Evolutionary conservation across 805 yeast species (phyloP).

Genomic region (Hanseniaspora meyeri): DNA sequence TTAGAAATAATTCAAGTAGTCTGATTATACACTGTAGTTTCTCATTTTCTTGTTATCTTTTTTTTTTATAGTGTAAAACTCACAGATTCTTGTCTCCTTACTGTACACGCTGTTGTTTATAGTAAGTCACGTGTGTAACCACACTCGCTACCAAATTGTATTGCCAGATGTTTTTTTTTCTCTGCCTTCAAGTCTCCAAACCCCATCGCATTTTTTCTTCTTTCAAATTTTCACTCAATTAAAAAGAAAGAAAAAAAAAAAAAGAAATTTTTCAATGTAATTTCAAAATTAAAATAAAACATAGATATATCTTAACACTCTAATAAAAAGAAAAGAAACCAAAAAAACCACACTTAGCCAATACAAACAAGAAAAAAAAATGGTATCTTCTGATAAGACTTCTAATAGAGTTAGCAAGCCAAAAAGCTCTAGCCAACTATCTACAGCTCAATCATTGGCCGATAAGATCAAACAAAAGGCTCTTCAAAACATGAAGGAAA

Average conservation of each 20-base stretch:
- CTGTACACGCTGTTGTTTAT: background rate
- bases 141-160: background rate
- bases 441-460: conserved; percentile 35
- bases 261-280: background rate
- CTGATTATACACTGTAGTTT: too few relatives aligned
- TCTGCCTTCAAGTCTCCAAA: background rate
- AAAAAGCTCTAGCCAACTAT: background rate
- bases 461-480: conserved; percentile 42
- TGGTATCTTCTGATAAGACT: background rate
- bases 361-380: background rate
- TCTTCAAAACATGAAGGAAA: conserved; percentile 22
- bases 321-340: background rate
- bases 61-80: too few relatives aligned
- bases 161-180: too few relatives aligned
- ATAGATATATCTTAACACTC: too few relatives aligned
- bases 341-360: background rate
- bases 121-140: background rate
- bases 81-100: too few relatives aligned
- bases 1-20: too few relatives aligned
- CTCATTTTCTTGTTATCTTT: too few relatives aligned
- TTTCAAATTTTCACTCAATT: too few relatives aligned
- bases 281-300: too few relatives aligned
- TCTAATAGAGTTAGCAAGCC: background rate
- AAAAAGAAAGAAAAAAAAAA: too few relatives aligned
- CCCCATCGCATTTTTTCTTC: too few relatives aligned